These are phyloP conservation scores for Alternaria brassicae DNA, from an alignment of 2,329 filamentous ascomycete genomes.

Conservation along the genomic window DNA sequence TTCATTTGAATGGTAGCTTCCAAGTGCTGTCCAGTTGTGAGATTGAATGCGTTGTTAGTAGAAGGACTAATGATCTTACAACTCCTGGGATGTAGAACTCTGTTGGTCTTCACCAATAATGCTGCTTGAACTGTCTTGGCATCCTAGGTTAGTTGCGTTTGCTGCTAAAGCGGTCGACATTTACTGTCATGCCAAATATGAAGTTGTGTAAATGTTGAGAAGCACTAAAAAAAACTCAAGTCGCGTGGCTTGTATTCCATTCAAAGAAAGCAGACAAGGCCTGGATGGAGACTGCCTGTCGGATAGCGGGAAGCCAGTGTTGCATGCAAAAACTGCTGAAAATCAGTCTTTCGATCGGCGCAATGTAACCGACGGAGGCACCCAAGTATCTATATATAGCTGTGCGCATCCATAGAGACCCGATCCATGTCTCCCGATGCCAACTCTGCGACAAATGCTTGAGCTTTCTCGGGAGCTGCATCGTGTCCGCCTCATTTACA, in stretches of 20 bases:
- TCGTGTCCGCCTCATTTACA: background rate
- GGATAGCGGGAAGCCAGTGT: constrained; percentile 49
- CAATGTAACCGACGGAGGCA: constrained; percentile 48
- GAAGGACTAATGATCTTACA: constrained; percentile 58
- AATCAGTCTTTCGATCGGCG: constrained; percentile 47
- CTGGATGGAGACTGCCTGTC: constrained; percentile 39
- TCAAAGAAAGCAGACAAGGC: constrained; percentile 43
- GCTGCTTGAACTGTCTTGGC: constrained; percentile 52
- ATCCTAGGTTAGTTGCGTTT: constrained; percentile 49
- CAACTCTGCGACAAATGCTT: background rate
- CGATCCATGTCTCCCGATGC: background rate
- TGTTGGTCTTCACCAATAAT: constrained; percentile 57
- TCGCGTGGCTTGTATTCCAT: constrained; percentile 23
- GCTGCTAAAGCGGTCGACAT: constrained; percentile 49
- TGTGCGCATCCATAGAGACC: background rate
- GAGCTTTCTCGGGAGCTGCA: background rate
- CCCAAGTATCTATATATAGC: constrained; percentile 10
- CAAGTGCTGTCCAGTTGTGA: constrained; percentile 57
- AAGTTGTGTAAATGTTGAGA: constrained; percentile 41
- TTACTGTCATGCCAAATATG: constrained; percentile 43
- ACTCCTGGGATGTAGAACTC: constrained; percentile 59
- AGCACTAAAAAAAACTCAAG: constrained; percentile 27
- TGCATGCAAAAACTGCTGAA: constrained; percentile 52
- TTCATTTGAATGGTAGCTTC: background rate
- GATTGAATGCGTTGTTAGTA: constrained; percentile 56